Base-by-base conservation (phyloP, 495 filamentous ascomycete genomes). In the Corynascus novoguineensis region DNA sequence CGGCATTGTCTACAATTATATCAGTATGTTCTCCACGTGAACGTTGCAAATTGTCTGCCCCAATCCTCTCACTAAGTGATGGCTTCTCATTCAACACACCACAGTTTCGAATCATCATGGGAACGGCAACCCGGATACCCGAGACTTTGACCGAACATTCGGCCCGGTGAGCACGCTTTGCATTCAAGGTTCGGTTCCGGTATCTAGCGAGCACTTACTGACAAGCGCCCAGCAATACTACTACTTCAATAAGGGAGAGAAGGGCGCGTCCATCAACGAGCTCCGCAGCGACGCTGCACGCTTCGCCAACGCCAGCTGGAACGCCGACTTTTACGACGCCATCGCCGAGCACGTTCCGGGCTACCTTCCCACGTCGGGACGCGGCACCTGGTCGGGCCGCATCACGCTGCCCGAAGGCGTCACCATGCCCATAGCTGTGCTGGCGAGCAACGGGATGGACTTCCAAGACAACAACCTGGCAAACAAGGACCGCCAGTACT, bases 1-100 rank as follows among this genome's bases (percentile, higher is more conserved):
- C 46, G 46, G 46, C n/a, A 49, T 49, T 49, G 46, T 49, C 3
- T 49, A 49, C 28, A 49, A 49, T 29, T 49, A 49, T 19, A 32
- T 49, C 22, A 49, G 46, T 49, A 19, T 17, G 46, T 34, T 4
- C 27, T 17, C 9, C 1, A n/a, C 28, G 15, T 41, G 3, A 27
- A 9, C 19, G 1, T 29, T 5, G n/a, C n/a, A 4, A 12, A 0
- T 41, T 0, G 5, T 11, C 34, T 21, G n/a, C 17, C 4, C 6
- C 2, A 29, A 10, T 21, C 1, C 14, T 6, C 46, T 49, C 9
- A 21, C 17, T 34, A 19, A n/a, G n/a, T n/a, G n/a, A 34, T 17
- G 28, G 11, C 12, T 12, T 27, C 7, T 22, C 40, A n/a, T n/a
- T n/a, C n/a, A n/a, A n/a, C n/a, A n/a, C n/a, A n/a, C 22, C 19